A percentile compares a stretch with the other conserved stretches of the same genome.
These are phyloP conservation scores for Candida oleophila DNA, from an alignment of 805 yeast genomes.

Conservation along the genomic window DNA sequence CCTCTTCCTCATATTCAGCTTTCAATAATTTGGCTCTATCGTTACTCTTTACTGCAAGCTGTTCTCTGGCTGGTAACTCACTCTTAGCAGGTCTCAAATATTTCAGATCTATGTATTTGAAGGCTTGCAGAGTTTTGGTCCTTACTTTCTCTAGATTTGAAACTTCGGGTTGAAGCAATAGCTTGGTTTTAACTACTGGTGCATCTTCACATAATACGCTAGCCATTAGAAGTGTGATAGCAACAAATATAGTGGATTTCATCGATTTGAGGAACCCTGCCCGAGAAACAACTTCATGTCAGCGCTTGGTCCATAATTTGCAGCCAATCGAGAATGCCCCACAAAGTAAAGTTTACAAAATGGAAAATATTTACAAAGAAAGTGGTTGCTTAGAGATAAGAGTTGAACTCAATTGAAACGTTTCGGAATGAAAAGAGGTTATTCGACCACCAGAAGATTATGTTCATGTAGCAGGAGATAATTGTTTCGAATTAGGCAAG, in stretches of 20 bases:
- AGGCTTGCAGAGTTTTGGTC: not conserved
- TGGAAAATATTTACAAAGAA: not conserved
- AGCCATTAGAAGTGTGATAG: not conserved
- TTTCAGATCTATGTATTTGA: not conserved
- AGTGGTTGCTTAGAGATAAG: not conserved
- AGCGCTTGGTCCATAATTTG: too few species aligned
- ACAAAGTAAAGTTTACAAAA: not conserved
- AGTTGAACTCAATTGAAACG: too few species aligned
- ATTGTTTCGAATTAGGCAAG: too few species aligned
- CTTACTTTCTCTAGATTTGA: not conserved
- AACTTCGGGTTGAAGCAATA: not conserved
- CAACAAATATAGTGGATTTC: not conserved
- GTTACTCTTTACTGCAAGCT: too few species aligned
- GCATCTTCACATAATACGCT: not conserved
- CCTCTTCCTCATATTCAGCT: not conserved
- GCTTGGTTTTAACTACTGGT: not conserved
- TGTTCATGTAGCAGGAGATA: too few species aligned
- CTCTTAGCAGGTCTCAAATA: not conserved
- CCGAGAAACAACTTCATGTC: too few species aligned
- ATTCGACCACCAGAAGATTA: too few species aligned
- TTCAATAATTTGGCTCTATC: not conserved
- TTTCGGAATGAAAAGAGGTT: too few species aligned
- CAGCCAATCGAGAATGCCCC: not conserved
- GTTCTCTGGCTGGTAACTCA: too few species aligned
- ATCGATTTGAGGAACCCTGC: not conserved